A percentile compares a stretch with the other conserved stretches of the same genome.
These are phyloP conservation scores for Ogataea corticis DNA, from an alignment of 805 yeast species.

Conservation along the genomic window DNA sequence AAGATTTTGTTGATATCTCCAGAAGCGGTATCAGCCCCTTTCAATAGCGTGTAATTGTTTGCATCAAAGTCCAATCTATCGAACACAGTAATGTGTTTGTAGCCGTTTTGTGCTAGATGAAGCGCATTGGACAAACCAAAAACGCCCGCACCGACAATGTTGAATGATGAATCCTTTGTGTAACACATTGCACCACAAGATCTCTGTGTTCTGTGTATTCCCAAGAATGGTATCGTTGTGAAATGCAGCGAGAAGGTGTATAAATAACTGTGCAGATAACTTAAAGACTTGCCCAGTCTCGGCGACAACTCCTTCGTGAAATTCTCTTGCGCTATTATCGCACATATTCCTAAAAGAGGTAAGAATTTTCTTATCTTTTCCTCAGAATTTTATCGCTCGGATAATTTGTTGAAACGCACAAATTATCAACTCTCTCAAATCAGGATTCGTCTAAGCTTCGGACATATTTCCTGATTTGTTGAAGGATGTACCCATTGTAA, in stretches of 20 bases:
- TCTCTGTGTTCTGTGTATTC: too few relatives aligned
- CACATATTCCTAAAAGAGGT: constrained; percentile 1
- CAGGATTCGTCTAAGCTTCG: not conserved
- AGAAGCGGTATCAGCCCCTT: constrained; percentile 43
- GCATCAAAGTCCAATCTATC: constrained; percentile 37
- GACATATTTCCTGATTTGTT: not conserved
- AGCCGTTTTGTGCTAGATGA: constrained; percentile 40
- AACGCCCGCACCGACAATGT: constrained; percentile 56
- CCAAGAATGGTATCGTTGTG: too few relatives aligned
- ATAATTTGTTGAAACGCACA: too few relatives aligned
- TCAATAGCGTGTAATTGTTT: constrained; percentile 32
- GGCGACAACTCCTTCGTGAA: too few relatives aligned
- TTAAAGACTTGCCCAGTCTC: too few relatives aligned
- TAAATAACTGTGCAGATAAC: too few relatives aligned
- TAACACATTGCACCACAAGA: constrained; percentile 7
- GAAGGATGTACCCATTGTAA: too few relatives aligned
- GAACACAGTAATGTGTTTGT: constrained; percentile 37
- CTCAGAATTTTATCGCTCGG: too few relatives aligned
- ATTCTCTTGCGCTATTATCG: too few relatives aligned
- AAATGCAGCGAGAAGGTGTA: too few relatives aligned
- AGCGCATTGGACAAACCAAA: constrained; percentile 53
- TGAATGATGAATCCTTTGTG: constrained; percentile 28
- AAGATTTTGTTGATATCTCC: constrained; percentile 42
- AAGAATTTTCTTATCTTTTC: too few relatives aligned
- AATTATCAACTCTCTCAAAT: too few relatives aligned